phyloP scores from a whole-genome alignment of 306 rosid species.

The Clitoria ternatea region DNA sequence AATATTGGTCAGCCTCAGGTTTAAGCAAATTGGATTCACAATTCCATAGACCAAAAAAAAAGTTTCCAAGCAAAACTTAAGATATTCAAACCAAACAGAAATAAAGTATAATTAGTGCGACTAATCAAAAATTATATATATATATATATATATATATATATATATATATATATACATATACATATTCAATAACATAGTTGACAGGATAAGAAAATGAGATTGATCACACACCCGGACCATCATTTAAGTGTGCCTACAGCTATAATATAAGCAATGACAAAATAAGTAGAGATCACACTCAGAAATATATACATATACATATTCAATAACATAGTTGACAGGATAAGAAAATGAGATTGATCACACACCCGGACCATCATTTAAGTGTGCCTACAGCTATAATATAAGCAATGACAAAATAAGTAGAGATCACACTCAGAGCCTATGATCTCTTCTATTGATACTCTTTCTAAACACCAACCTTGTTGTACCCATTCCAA shows the following conservation, averaged over 20 bases:
- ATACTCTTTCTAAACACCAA: too few species aligned
- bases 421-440: too few species aligned
- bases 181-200: not conserved
- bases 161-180: too few species aligned
- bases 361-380: not conserved
- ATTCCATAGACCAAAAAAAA: not conserved
- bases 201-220: not conserved
- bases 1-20: not conserved
- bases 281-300: too few species aligned
- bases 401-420: conserved; percentile 8
- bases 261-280: conserved; percentile 5
- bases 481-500: too few species aligned
- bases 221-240: not conserved
- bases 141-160: too few species aligned
- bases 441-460: too few species aligned
- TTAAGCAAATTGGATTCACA: conserved; percentile 15
- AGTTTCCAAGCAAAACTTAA: not conserved
- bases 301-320: too few species aligned
- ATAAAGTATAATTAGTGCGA: not conserved
- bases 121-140: not conserved
- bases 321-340: not conserved
- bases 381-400: not conserved
- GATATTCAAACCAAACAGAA: not conserved
- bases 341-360: not conserved
- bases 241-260: not conserved